Conservation (phyloP, 140 eudicot species). For the Ambrosia hybrid region DNA sequence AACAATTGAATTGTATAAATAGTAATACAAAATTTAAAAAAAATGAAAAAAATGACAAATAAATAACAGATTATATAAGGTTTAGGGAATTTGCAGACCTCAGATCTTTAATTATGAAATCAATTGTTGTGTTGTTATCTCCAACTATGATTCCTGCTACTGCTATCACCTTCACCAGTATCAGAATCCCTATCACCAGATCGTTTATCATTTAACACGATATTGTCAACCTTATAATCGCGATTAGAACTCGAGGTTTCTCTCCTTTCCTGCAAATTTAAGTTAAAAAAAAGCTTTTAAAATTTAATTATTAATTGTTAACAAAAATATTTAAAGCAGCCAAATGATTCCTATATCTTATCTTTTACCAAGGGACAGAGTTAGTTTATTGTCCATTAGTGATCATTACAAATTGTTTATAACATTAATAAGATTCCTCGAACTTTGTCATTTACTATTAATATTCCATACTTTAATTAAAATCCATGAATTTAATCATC, state of each 20-base stretch:
- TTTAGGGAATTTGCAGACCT: slow-evolving; percentile 38
- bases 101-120: slow-evolving; percentile 5
- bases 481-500: too few species aligned
- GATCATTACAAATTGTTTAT: not conserved
- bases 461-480: not conserved
- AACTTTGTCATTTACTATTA: slow-evolving; percentile 12
- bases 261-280: slow-evolving; percentile 48
- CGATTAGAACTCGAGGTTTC: slow-evolving; percentile 57
- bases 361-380: slow-evolving; percentile 5
- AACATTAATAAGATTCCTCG: slow-evolving; percentile 2
- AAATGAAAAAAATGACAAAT: slow-evolving; percentile 18
- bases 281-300: not conserved
- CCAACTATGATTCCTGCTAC: slow-evolving; percentile 46
- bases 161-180: slow-evolving; percentile 58
- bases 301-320: not conserved
- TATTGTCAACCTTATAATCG: slow-evolving; percentile 37
- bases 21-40: slow-evolving; percentile 18
- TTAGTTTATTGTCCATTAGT: slow-evolving; percentile 9
- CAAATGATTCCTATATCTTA: slow-evolving; percentile 14
- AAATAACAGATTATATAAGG: slow-evolving; percentile 32
- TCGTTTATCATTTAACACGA: slow-evolving; percentile 38
- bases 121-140: slow-evolving; percentile 30
- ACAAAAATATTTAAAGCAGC: not conserved
- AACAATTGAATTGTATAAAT: slow-evolving; percentile 22
- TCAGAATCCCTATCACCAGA: slow-evolving; percentile 48